These are phyloP conservation scores for sunflower (Helianthus annuus) DNA, from an alignment of 129 eudicot species.

Conservation along the genomic window HanXRQr2.0-SUNRISE NC_035448.2:118331565-118332064, in stretches of 20 bases:
- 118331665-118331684: no score
- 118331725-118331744: neutral
- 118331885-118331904: neutral
- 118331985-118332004: slow-evolving; percentile 84
- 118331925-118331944: neutral
- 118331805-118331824: slow-evolving; percentile 88
- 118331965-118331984: no score
- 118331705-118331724: no score
- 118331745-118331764: slow-evolving; percentile 60
- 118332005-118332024: slow-evolving; percentile 72
- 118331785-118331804: slow-evolving; percentile 95
- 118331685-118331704: no score
- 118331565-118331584: no score
- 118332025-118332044: slow-evolving; percentile 78
- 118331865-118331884: neutral
- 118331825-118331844: slow-evolving; percentile 96
- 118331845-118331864: slow-evolving; percentile 49
- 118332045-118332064: neutral
- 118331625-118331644: no score
- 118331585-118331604: neutral
- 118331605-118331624: no score
- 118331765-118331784: slow-evolving; percentile 83
- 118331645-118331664: no score
- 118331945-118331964: slow-evolving; percentile 68
- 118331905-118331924: no score